phyloP scores from a whole-genome alignment of 495 filamentous ascomycete genomes.

The Talaromyces liani region DNA sequence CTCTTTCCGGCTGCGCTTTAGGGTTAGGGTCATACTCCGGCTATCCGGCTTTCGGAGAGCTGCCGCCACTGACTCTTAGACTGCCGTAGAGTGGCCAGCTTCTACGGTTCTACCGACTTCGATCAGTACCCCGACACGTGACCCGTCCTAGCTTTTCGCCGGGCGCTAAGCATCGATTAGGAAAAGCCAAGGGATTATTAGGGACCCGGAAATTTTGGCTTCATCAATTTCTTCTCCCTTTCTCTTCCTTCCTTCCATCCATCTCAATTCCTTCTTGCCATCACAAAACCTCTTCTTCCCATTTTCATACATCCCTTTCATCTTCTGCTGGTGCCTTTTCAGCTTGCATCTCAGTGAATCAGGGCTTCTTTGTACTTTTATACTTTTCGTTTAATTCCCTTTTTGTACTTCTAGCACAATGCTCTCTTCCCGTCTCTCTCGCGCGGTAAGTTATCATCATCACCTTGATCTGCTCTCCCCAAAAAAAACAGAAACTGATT shows the following conservation, averaged over 20 bases:
- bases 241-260: slow-evolving; percentile 22
- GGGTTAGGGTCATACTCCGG: background rate
- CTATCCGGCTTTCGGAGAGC: background rate
- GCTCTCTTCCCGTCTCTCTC: slow-evolving; percentile 48
- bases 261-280: slow-evolving; percentile 12
- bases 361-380: slow-evolving; percentile 2
- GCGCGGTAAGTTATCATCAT: slow-evolving; percentile 58
- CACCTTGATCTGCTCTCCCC: background rate
- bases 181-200: slow-evolving; percentile 9
- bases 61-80: background rate
- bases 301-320: slow-evolving; percentile 21
- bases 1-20: background rate
- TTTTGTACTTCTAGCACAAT: slow-evolving; percentile 36
- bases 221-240: slow-evolving; percentile 22
- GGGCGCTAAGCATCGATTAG: slow-evolving; percentile 6
- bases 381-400: slow-evolving; percentile 4
- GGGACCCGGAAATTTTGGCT: slow-evolving; percentile 15
- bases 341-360: slow-evolving; percentile 2
- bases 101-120: slow-evolving; percentile 31
- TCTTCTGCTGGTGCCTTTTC: slow-evolving; percentile 16
- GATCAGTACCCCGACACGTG: slow-evolving; percentile 25
- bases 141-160: background rate
- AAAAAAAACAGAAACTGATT: slow-evolving; percentile 14
- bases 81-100: background rate
- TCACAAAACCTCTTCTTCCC: slow-evolving; percentile 20